A percentile compares a stretch with the other conserved stretches of the same genome.
Conservation (phyloP, 495 filamentous ascomycete genomes). For the Trichoderma orchidacearum region DNA sequence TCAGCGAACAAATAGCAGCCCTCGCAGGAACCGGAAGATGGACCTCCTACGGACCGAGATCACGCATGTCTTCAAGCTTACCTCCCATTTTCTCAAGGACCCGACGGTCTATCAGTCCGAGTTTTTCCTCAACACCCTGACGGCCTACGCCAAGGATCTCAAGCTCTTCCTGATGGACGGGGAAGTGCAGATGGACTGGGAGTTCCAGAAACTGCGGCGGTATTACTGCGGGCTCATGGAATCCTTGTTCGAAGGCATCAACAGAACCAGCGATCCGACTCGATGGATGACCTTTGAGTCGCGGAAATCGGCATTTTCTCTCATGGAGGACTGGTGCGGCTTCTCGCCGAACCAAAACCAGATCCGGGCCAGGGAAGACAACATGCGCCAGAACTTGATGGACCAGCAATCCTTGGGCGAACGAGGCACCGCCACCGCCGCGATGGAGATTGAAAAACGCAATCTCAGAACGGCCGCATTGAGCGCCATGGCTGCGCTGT, state of each 20-base stretch:
- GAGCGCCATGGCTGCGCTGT: constrained; percentile 90
- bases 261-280: constrained; percentile 70
- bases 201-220: constrained; percentile 79
- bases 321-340: constrained; percentile 99
- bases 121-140: constrained; percentile 83
- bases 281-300: constrained; percentile 95
- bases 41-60: constrained; percentile 86
- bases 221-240: constrained; percentile 93
- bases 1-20: constrained; percentile 62
- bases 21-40: constrained; percentile 60
- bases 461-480: constrained; percentile 82
- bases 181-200: constrained; percentile 92
- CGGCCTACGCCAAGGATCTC: constrained; percentile 80
- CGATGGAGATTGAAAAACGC: constrained; percentile 92
- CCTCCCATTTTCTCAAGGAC: constrained; percentile 76
- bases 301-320: constrained; percentile 78
- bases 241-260: constrained; percentile 82
- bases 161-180: constrained; percentile 87
- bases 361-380: constrained; percentile 72
- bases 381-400: constrained; percentile 70
- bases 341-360: constrained; percentile 84
- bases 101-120: constrained; percentile 74
- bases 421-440: constrained; percentile 61
- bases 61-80: constrained; percentile 88
- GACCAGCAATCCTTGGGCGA: constrained; percentile 48